Conservation (phyloP, 345 rosid species). For the Atalantia buxifolia region DNA sequence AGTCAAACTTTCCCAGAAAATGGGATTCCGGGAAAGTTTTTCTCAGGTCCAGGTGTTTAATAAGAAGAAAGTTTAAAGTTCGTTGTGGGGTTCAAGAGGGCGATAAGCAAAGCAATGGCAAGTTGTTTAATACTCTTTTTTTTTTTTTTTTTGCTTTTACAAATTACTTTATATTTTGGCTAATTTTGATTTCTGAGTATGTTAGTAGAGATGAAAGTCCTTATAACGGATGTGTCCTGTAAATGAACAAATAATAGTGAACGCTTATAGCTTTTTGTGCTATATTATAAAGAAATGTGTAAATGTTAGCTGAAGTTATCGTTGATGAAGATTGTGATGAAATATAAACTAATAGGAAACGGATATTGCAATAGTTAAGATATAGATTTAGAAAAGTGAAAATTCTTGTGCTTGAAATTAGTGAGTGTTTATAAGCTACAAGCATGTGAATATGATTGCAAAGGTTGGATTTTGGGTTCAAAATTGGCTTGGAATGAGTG, state of each 20-base stretch:
- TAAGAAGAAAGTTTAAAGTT: slow-evolving; percentile 30
- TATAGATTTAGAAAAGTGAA: not conserved
- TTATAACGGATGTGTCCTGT: not conserved
- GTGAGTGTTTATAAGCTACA: not conserved
- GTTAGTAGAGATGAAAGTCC: not conserved
- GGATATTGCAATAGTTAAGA: not conserved
- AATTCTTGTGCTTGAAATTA: not conserved
- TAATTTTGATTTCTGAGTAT: not conserved
- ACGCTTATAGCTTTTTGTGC: not conserved
- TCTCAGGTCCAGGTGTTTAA: slow-evolving; percentile 20
- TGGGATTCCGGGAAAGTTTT: slow-evolving; percentile 30
- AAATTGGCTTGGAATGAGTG: not conserved
- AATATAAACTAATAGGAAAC: not conserved
- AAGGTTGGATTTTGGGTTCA: not conserved
- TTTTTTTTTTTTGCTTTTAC: not conserved
- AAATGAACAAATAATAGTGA: not conserved
- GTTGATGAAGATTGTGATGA: not conserved
- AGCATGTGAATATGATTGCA: not conserved
- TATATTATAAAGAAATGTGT: not conserved
- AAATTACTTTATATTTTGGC: not conserved
- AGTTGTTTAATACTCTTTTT: slow-evolving; percentile 24
- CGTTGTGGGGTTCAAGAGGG: slow-evolving; percentile 49
- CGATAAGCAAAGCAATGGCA: slow-evolving; percentile 60
- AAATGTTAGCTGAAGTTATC: not conserved
- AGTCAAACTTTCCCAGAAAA: slow-evolving; percentile 36